phyloP scores from a whole-genome alignment of 1,284 basidiomycete genomes.

The Trichosporon asahii region DNA sequence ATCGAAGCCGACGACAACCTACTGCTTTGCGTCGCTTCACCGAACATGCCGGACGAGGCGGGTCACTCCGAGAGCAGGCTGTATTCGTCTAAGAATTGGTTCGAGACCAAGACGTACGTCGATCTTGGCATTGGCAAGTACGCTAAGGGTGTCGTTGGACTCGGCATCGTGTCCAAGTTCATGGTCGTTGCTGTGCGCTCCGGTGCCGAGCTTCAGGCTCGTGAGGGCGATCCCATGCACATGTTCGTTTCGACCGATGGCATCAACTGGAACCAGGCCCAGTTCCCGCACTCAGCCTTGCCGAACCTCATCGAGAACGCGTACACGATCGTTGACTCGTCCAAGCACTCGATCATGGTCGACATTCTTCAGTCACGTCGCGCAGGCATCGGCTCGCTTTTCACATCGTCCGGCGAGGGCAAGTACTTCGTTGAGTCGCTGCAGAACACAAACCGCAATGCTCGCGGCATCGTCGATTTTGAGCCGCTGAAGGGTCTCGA shows the following conservation, averaged over 20 bases:
- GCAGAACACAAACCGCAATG: constrained; percentile 84
- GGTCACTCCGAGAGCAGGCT: constrained; percentile 66
- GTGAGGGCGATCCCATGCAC: constrained; percentile 51
- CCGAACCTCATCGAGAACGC: constrained; percentile 55
- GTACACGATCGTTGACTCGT: constrained; percentile 93
- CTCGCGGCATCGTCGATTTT: constrained; percentile 84
- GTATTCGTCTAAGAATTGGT: constrained; percentile 79
- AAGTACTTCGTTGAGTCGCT: constrained; percentile 92
- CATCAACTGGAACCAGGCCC: constrained; percentile 61
- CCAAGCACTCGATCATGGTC: constrained; percentile 85
- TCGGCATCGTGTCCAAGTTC: constrained; percentile 86
- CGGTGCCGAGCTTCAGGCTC: background rate
- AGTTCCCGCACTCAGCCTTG: constrained; percentile 51
- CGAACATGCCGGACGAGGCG: constrained; percentile 30
- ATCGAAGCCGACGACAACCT: constrained; percentile 68
- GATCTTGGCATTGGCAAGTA: constrained; percentile 77
- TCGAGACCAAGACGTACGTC: constrained; percentile 62
- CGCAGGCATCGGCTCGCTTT: constrained; percentile 78
- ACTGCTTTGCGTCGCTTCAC: constrained; percentile 79
- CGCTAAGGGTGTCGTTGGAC: constrained; percentile 76
- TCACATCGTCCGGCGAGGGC: constrained; percentile 90
- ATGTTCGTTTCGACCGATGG: constrained; percentile 81
- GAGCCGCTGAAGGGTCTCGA: constrained; percentile 89
- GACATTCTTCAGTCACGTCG: constrained; percentile 80
- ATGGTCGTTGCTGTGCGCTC: constrained; percentile 68